Base-by-base conservation (phyloP, 331 rosid genomes). In the Pyrus hybrid region DNA sequence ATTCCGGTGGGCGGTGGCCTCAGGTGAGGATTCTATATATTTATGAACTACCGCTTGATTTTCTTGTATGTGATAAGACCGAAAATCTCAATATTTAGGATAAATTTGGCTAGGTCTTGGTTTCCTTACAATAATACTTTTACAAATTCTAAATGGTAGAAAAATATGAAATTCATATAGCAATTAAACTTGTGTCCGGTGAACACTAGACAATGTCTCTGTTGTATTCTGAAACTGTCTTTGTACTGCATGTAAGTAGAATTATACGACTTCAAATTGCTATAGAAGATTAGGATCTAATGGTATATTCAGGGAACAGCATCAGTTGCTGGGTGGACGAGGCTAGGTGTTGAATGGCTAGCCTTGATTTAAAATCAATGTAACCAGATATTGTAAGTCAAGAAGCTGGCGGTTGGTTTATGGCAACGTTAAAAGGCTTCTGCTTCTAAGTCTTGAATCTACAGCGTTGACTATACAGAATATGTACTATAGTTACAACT, bases 1-100 rank as follows among this genome's bases (percentile, higher is more conserved):
- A 94, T 83, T 83, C 96, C 22, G 96, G 97, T 14, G 93, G 96
- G 37, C 86, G 95, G 33, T 91, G 99, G 97, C 87, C 95, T 80
- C 99, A 94, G 96, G 98, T 91, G 71, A 86, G 83, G 63, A 70
- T 70, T 77, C 67, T 13, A 37, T 75, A 28, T 22, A 25, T 43
- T 20, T n/a, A 33, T 32, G 3, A 45, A 13, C 63, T n/a, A 37
- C 63, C 51, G 29, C 47, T 33, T 76, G 60, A 18, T 32, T 54
- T 41, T 51, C 43, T 3, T 17, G 51, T 35, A 28, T 62, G n/a
- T 61, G 2, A 8, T 23, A 18, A 11, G 20, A 16, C 17, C 6
- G 30, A 13, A 32, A 20, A 35, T 58, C 28, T 54, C 80, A 26
- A 4, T 41, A 33, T 57, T 29, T 60, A 41, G 21, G 54, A 25